Conservation (phyloP, 148 eudicot species). For the Arbutus unedo region DNA sequence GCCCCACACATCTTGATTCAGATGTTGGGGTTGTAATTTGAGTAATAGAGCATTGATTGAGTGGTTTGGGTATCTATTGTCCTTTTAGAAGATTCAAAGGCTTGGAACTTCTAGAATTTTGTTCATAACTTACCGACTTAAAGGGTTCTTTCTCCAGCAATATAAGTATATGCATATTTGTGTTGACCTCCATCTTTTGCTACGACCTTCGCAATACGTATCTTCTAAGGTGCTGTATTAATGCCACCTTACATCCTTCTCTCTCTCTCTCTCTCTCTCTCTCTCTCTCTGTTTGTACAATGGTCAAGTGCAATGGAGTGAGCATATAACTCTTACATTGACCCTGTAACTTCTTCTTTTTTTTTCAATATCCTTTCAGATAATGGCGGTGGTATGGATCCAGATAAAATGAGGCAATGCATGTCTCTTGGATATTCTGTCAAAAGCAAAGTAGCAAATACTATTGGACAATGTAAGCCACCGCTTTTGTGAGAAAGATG, state of each 20-base stretch:
- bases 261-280: neutral
- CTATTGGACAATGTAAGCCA: constrained; percentile 85
- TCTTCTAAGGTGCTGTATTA: neutral
- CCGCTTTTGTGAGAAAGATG: neutral
- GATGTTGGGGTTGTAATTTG: neutral
- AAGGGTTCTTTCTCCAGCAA: neutral
- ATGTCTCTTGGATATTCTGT: constrained; percentile 94
- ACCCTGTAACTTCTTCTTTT: neutral
- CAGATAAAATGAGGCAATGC: constrained; percentile 84
- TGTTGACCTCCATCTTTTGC: neutral
- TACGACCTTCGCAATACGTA: neutral
- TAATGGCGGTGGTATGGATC: constrained; percentile 97
- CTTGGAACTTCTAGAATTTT: neutral
- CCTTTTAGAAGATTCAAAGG: neutral
- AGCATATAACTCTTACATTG: neutral
- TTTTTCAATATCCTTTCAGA: constrained; percentile 34
- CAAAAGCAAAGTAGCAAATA: constrained; percentile 79
- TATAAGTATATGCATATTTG: neutral
- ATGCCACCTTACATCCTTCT: neutral
- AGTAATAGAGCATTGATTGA: neutral
- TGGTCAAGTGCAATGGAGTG: neutral
- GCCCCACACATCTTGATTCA: neutral
- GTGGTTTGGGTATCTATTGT: neutral
- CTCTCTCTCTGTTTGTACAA: neutral
- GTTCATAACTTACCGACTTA: neutral